Conservation (phyloP, 257 asterid genomes). For the Nemophila menziesii region DNA sequence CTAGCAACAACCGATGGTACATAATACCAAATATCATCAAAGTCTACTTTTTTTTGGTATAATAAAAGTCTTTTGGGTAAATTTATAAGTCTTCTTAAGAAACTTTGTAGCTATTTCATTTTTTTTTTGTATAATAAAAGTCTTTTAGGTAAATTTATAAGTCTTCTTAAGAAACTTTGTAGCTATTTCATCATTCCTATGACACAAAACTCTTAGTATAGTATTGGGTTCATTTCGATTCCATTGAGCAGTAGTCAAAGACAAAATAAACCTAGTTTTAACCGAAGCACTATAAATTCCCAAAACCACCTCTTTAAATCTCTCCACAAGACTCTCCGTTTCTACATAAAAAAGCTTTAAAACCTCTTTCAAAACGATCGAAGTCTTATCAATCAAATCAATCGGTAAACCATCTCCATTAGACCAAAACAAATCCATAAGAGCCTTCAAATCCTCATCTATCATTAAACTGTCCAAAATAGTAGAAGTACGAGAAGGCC, state of each 20-base stretch:
- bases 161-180: conserved; percentile 60
- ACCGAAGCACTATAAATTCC: conserved; percentile 26
- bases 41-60: no score
- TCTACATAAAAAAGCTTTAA: conserved; percentile 45
- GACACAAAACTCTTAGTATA: conserved; percentile 56
- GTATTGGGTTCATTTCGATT: conserved; percentile 62
- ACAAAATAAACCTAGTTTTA: conserved; percentile 48
- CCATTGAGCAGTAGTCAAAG: conserved; percentile 72
- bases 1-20: no score
- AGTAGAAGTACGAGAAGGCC: conserved; percentile 53
- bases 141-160: conserved; percentile 52
- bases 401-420: conserved; percentile 82
- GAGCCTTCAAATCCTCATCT: conserved; percentile 68
- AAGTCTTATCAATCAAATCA: conserved; percentile 60
- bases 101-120: conserved; percentile 49
- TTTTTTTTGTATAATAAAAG: conserved; percentile 8
- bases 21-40: no score
- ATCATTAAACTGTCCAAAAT: conserved; percentile 39
- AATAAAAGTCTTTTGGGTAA: conserved; percentile 43
- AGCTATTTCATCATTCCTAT: conserved; percentile 61
- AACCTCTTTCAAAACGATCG: conserved; percentile 31
- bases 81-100: conserved; percentile 51
- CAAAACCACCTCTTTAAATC: conserved; percentile 18
- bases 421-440: conserved; percentile 78
- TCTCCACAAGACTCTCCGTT: conserved; percentile 48